Percentiles rank a stretch among this genome's conserved stretches.
Evolutionary conservation across 2,329 filamentous ascomycete genomes (phyloP).

Genomic region (Aspergillus phoenicis): DNA sequence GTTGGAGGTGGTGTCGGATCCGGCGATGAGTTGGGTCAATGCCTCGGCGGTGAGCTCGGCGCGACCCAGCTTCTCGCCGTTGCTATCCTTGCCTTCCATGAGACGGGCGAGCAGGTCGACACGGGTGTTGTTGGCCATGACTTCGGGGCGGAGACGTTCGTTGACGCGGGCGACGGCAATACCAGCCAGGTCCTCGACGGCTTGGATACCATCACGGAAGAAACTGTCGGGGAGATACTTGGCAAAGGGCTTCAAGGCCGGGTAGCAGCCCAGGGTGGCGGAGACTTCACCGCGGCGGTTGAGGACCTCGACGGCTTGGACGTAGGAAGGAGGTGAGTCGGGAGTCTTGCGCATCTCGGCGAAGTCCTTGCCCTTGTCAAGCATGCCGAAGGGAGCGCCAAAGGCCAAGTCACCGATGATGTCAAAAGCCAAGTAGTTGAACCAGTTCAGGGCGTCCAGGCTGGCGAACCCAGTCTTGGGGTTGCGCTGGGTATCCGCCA

Average conservation of each 20-base stretch:
- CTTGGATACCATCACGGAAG: slow-evolving; percentile 72
- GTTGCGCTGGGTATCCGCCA: slow-evolving; percentile 54
- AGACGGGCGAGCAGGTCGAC: slow-evolving; percentile 79
- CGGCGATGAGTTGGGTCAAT: slow-evolving; percentile 80
- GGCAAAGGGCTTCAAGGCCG: slow-evolving; percentile 75
- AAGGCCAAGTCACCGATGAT: slow-evolving; percentile 67
- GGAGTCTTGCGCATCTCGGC: slow-evolving; percentile 70
- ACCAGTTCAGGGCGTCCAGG: slow-evolving; percentile 78
- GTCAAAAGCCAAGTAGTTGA: slow-evolving; percentile 68
- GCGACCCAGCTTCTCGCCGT: slow-evolving; percentile 72
- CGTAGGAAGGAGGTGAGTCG: slow-evolving; percentile 65
- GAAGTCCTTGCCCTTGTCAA: slow-evolving; percentile 72
- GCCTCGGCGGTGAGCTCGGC: slow-evolving; percentile 86
- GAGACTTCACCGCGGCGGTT: slow-evolving; percentile 88
- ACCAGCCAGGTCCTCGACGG: slow-evolving; percentile 78
- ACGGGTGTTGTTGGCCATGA: slow-evolving; percentile 62
- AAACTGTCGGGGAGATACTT: slow-evolving; percentile 80
- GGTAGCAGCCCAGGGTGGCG: slow-evolving; percentile 73
- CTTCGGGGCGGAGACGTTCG: slow-evolving; percentile 68
- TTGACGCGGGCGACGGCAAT: slow-evolving; percentile 85
- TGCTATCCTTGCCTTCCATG: slow-evolving; percentile 83
- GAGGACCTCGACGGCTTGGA: slow-evolving; percentile 81
- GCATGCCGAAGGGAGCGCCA: slow-evolving; percentile 80
- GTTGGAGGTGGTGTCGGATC: slow-evolving; percentile 68
- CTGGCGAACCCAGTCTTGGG: slow-evolving; percentile 59